Evolutionary conservation across 1,284 basidiomycete species (phyloP).

Genomic region (Tilletia indica): DNA sequence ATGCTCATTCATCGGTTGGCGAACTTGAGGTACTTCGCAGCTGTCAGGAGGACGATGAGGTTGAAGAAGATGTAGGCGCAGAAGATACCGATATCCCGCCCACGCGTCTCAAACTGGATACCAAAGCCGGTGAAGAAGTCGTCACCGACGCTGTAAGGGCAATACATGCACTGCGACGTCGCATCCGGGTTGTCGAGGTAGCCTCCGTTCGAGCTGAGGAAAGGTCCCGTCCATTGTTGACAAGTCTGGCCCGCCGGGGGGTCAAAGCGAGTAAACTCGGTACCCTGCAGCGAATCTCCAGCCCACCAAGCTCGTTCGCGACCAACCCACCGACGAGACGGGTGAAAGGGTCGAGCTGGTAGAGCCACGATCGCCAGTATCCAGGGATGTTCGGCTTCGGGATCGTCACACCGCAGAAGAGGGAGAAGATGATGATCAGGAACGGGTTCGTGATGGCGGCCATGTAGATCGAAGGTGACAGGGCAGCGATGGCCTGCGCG

Average conservation of each 20-base stretch:
- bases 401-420: slow-evolving; percentile 61
- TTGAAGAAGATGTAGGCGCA: slow-evolving; percentile 43
- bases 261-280: slow-evolving; percentile 66
- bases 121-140: slow-evolving; percentile 71
- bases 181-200: slow-evolving; percentile 74
- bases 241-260: slow-evolving; percentile 77
- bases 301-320: slow-evolving; percentile 74
- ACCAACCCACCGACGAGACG: slow-evolving; percentile 63
- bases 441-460: slow-evolving; percentile 78
- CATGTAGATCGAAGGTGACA: slow-evolving; percentile 62
- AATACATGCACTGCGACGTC: slow-evolving; percentile 69
- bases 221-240: slow-evolving; percentile 57
- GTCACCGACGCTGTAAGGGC: slow-evolving; percentile 68
- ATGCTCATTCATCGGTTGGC: not conserved
- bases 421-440: slow-evolving; percentile 60
- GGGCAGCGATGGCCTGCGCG: slow-evolving; percentile 57
- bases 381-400: slow-evolving; percentile 12
- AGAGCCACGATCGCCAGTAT: slow-evolving; percentile 17
- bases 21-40: slow-evolving; percentile 37
- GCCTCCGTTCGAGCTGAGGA: slow-evolving; percentile 65
- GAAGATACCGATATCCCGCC: slow-evolving; percentile 42
- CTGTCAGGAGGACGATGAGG: slow-evolving; percentile 29
- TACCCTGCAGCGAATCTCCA: slow-evolving; percentile 67
- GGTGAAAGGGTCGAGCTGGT: slow-evolving; percentile 28
- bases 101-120: slow-evolving; percentile 62